These are phyloP conservation scores for Gyromitra esculenta DNA, from an alignment of 2,329 filamentous ascomycete genomes.

Conservation along the genomic window DNA sequence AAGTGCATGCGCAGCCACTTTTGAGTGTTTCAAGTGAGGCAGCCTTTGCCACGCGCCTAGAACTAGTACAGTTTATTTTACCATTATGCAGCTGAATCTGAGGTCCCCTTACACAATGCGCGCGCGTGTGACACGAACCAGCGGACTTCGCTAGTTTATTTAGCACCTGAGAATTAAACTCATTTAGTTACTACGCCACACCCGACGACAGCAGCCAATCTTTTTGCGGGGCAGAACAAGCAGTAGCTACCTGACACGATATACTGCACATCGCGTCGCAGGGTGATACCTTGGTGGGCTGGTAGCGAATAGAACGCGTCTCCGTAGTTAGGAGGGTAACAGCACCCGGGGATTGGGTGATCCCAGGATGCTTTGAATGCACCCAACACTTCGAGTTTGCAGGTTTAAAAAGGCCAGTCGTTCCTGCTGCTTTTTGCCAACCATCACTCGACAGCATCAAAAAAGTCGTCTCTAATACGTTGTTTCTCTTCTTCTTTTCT, in stretches of 20 bases:
- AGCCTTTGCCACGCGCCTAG: constrained; percentile 7
- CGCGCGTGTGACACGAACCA: constrained; percentile 42
- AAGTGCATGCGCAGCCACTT: constrained; percentile 18
- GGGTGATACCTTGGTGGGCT: constrained; percentile 27
- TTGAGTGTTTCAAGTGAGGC: constrained; percentile 9
- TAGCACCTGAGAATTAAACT: constrained; percentile 20
- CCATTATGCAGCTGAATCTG: neutral
- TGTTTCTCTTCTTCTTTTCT: constrained; percentile 26
- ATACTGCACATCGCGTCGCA: constrained; percentile 44
- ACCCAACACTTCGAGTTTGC: constrained; percentile 17
- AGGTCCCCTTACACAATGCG: constrained; percentile 28
- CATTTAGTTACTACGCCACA: constrained; percentile 47
- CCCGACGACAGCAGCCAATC: neutral
- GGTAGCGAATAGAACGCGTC: constrained; percentile 35
- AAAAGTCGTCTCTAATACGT: constrained; percentile 30
- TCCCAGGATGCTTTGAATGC: constrained; percentile 10
- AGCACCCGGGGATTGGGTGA: constrained; percentile 18
- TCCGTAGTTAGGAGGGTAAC: constrained; percentile 20
- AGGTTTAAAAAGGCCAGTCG: constrained; percentile 44
- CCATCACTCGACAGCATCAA: constrained; percentile 30
- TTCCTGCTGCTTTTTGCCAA: constrained; percentile 35
- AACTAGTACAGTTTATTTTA: neutral
- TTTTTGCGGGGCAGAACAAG: constrained; percentile 41
- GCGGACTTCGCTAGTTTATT: constrained; percentile 17
- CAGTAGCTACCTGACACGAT: constrained; percentile 47